These are phyloP conservation scores for Wickerhamiella infanticola DNA, from an alignment of 1,139 yeast species.

Conservation along the genomic window DNA sequence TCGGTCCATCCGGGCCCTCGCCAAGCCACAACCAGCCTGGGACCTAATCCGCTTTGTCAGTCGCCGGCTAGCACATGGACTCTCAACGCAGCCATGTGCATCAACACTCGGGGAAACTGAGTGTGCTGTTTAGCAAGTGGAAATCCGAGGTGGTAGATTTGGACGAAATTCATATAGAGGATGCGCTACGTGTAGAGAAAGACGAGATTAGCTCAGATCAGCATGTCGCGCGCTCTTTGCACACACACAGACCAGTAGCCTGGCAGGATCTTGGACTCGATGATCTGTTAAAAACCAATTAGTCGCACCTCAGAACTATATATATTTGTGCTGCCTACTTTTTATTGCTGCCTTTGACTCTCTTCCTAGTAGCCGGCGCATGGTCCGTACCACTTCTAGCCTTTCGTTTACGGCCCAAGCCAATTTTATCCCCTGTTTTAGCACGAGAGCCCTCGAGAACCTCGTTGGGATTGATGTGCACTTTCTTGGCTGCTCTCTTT, in stretches of 20 bases:
- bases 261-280: conserved; percentile 24
- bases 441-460: conserved; percentile 73
- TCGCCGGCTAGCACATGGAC: conserved; percentile 17
- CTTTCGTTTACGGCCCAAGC: conserved; percentile 11
- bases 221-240: conserved; percentile 13
- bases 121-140: conserved; percentile 24
- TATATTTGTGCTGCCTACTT: neutral
- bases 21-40: too few species aligned
- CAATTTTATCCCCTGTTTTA: conserved; percentile 38
- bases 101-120: conserved; percentile 20
- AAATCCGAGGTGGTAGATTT: conserved; percentile 21
- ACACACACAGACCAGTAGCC: conserved; percentile 15
- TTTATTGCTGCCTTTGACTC: too few species aligned
- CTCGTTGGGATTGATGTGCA: conserved; percentile 19
- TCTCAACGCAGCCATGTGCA: conserved; percentile 25
- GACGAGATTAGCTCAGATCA: conserved; percentile 23
- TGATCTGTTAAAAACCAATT: neutral
- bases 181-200: conserved; percentile 21
- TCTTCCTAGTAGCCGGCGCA: too few species aligned
- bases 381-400: conserved; percentile 9
- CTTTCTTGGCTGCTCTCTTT: neutral
- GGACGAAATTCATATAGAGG: conserved; percentile 20
- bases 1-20: too few species aligned
- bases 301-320: neutral
- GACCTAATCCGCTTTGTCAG: neutral